Evolutionary conservation across 495 filamentous ascomycete species (phyloP).

Genomic region (Podospora australis): DNA sequence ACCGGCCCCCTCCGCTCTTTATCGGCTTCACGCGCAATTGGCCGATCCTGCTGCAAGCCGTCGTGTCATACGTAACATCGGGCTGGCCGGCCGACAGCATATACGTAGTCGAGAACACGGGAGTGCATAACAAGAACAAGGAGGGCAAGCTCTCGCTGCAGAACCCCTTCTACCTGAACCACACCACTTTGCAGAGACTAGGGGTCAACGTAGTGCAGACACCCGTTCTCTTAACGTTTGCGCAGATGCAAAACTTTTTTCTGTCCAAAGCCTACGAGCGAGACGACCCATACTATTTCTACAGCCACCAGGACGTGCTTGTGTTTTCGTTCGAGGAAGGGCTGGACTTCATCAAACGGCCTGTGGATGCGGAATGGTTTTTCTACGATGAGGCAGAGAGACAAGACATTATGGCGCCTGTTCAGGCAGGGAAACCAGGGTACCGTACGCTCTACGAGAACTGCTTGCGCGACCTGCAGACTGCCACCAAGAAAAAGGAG

Average conservation of each 20-base stretch:
- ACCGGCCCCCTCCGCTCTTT: conserved; percentile 43
- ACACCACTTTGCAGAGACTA: conserved; percentile 43
- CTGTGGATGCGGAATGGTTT: conserved; percentile 25
- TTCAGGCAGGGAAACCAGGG: conserved; percentile 25
- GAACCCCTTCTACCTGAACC: conserved; percentile 58
- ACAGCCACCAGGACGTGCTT: conserved; percentile 52
- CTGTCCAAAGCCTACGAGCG: conserved; percentile 49
- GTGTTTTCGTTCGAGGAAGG: conserved; percentile 48
- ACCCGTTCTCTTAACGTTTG: conserved; percentile 53
- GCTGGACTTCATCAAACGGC: conserved; percentile 21
- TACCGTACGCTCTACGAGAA: conserved; percentile 49
- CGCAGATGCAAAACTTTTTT: conserved; percentile 60
- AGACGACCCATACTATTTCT: conserved; percentile 54
- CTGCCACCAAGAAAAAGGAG: conserved; percentile 19
- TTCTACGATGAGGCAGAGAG: conserved; percentile 30
- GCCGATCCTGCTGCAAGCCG: conserved; percentile 53
- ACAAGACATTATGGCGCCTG: conserved; percentile 28
- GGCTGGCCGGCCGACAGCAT: conserved; percentile 58
- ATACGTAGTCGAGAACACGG: conserved; percentile 58
- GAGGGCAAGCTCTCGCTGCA: conserved; percentile 46
- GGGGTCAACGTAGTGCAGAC: conserved; percentile 53
- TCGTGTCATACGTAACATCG: conserved; percentile 53
- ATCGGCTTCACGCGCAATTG: conserved; percentile 57
- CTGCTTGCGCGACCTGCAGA: conserved; percentile 37
- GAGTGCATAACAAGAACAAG: conserved; percentile 50